Evolutionary conservation across 2,329 filamentous ascomycete species (phyloP), one percentile per base, ranked within the genome.

Genomic region (Ambrosiella beaveri): DNA sequence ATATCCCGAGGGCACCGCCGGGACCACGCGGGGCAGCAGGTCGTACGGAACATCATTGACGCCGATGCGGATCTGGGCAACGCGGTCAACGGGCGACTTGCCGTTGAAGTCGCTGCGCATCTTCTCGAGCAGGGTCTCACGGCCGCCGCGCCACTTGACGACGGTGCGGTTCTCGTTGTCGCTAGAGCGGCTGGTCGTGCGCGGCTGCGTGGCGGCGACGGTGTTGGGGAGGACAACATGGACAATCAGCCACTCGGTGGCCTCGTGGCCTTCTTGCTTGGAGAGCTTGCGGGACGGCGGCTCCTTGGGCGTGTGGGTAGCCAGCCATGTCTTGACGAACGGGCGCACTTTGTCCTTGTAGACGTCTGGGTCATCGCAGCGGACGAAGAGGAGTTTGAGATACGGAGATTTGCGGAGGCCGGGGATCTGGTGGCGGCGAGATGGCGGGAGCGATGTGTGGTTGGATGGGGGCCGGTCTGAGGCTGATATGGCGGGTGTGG

Each of bases 351-450:
- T 81, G 1, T 80, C 74, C 70, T 95, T 97, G 75, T 98, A 98
- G 7, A 82, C 82, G 53, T 98, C 94, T 65, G 89, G 95, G 67
- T 98, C 93, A 71, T 97, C 93, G 71, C 93, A 97, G 66, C 90
- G 81, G 57, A 98, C 77, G 1, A 98, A 73, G 59, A 90, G 85
- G 6, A 98, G 73, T 68, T 95, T 97, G 61, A 98, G 75, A 68
- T 98, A 98, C 0, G 94, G 89, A 0, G 91, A 97, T 62, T 88
- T 86, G 44, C 91, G 84, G 58, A 98, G 73, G 2, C 93, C 94
- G 1, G 93, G 93, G 57, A 98, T 97, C 68, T 98, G 93, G 68
- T 98, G 93, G 54, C 93, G 79, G 53, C 91, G 80, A 62, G 80
- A 77, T 63, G 78, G 78, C 39, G 72, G 63, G 0, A 64, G 71